A percentile compares a stretch with the other conserved stretches of the same genome.
Evolutionary conservation across 1,284 basidiomycete species (phyloP).

Genomic region (Amylostereum chailletii): DNA sequence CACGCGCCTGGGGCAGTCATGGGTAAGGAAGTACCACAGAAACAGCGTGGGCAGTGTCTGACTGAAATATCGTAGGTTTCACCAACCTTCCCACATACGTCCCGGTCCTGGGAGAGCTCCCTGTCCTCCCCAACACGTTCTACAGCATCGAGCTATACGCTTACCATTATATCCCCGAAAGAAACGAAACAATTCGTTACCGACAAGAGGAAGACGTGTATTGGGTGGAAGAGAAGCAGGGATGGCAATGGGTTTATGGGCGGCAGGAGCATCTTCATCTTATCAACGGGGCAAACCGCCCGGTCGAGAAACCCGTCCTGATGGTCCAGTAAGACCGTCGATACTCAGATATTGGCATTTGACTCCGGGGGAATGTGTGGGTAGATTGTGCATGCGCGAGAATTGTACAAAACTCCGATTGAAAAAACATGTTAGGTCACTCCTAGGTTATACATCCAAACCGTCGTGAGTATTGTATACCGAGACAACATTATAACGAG

Average conservation of each 20-base stretch:
- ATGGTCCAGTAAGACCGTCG: not conserved
- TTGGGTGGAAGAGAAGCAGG: constrained; percentile 29
- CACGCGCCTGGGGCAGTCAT: constrained; percentile 45
- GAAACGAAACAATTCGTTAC: constrained; percentile 37
- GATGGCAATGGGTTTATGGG: constrained; percentile 42
- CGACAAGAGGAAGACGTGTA: constrained; percentile 41
- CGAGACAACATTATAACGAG: too few species aligned
- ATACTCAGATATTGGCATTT: not conserved
- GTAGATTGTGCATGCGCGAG: not conserved
- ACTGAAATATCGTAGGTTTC: constrained; percentile 25
- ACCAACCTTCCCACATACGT: constrained; percentile 37
- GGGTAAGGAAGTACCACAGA: constrained; percentile 21
- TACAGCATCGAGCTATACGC: constrained; percentile 47
- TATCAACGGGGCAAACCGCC: constrained; percentile 19
- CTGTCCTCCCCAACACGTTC: constrained; percentile 34
- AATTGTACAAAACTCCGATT: not conserved
- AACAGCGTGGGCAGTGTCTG: not conserved
- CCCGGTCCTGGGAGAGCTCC: constrained; percentile 35
- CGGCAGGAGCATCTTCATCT: constrained; percentile 39
- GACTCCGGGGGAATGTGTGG: not conserved
- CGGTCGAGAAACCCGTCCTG: too few species aligned
- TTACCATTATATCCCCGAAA: constrained; percentile 38
- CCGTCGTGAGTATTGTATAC: too few species aligned
- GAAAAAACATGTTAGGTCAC: too few species aligned
- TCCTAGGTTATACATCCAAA: too few species aligned